Base-by-base conservation (phyloP, 768 basidiomycete species). In the Rhodotorula babjevae region DNA sequence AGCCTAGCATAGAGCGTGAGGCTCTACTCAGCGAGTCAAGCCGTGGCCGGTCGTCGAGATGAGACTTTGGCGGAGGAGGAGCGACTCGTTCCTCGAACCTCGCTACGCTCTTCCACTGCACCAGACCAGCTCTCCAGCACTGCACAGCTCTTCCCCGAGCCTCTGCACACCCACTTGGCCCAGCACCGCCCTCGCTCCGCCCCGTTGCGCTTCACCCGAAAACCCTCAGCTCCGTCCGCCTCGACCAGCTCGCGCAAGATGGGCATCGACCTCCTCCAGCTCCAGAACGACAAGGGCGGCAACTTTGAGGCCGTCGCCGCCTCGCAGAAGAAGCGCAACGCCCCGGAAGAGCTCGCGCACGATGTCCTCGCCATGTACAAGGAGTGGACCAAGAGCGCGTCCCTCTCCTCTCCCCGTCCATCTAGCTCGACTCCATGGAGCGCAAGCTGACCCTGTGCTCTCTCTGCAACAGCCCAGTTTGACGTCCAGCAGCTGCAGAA, bases 351-450 rank as follows among this genome's bases (percentile, higher is more conserved):
- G 81, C 81, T 96, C 76, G 94, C 98, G 25, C 93, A 97, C 81
- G 92, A 98, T 81, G 87, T 97, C 69, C 88, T 98, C 70, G 87
- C 87, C 79, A 88, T 94, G 87, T 96, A 97, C 79, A 82, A 86
- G 18, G 90, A 93, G 76, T 97, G 94, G 93, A 92, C 92, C 64
- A 91, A 92, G 82, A 88, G 96, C 96, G 80, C 80, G 91, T 87
- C 9, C 15, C 55, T 56, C 44, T 27, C 15, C 11, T 31, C 56
- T 5, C 53, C n/a, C n/a, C 15, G 27, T 55, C 7, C 14, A 4
- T 14, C 3, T 29, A 27, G n/a, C 27, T 23, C 11, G 25, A n/a
- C n/a, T n/a, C n/a, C n/a, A n/a, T 6, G 27, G 29, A 49, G 49
- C n/a, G 29, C 6, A 16, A 14, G 33, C 62, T 44, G n/a, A 60